phyloP scores from a whole-genome alignment of 176 grass and related monocot species.

The Oryza glumipatula region DNA sequence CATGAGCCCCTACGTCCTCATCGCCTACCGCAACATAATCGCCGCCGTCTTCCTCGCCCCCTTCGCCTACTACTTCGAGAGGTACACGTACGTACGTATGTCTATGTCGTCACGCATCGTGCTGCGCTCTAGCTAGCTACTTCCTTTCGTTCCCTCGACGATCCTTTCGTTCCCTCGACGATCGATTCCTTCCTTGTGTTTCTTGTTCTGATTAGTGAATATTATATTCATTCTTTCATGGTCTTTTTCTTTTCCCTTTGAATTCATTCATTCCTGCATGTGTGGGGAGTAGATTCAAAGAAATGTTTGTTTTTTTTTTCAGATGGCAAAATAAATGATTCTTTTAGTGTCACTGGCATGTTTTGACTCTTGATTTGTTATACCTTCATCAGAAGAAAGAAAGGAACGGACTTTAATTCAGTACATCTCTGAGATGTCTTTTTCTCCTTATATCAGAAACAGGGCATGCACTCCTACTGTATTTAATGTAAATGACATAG shows the following conservation, averaged over 20 bases:
- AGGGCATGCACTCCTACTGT: neutral
- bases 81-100: slow-evolving; percentile 31
- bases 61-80: slow-evolving; percentile 61
- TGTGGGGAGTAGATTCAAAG: neutral
- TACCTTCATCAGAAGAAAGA: neutral
- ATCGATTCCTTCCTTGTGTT: too few species aligned
- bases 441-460: neutral
- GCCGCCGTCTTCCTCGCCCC: slow-evolving; percentile 75
- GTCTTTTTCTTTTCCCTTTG: too few species aligned
- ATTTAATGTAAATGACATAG: too few species aligned
- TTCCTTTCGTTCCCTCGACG: neutral
- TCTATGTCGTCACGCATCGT: neutral
- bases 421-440: neutral
- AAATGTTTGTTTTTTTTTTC: neutral
- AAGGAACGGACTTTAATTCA: neutral
- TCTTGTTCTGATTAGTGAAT: neutral
- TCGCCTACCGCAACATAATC: slow-evolving; percentile 88
- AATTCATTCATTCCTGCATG: neutral
- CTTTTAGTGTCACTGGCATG: too few species aligned
- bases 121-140: neutral
- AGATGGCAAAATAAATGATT: too few species aligned
- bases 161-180: neutral
- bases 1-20: slow-evolving; percentile 94
- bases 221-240: neutral
- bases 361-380: neutral